Evolutionary conservation across 306 rosid genomes (phyloP).

Genomic region (Ziziphus jujuba): DNA sequence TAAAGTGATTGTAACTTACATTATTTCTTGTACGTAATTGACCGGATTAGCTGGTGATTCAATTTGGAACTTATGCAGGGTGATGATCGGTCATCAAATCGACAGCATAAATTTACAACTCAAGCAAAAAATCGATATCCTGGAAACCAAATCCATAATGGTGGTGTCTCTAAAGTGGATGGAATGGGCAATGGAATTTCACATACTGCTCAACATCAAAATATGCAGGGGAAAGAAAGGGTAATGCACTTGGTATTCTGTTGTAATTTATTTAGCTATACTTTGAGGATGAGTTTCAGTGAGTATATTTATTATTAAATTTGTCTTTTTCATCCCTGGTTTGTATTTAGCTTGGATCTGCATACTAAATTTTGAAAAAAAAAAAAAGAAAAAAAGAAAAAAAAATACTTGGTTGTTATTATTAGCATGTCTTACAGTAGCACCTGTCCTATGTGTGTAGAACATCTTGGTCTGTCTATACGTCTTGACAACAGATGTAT

Average conservation of each 20-base stretch:
- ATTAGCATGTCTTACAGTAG: neutral
- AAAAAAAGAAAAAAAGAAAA: no score
- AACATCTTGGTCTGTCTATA: slow-evolving; percentile 1
- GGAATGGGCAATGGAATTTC: slow-evolving; percentile 59
- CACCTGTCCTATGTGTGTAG: neutral
- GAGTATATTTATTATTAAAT: neutral
- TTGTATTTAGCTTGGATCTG: slow-evolving; percentile 4
- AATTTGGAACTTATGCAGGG: slow-evolving; percentile 52
- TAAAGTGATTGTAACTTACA: neutral
- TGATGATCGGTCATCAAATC: slow-evolving; percentile 55
- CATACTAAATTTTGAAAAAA: neutral
- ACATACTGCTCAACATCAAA: slow-evolving; percentile 40
- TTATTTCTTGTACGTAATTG: neutral
- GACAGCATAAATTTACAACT: slow-evolving; percentile 49
- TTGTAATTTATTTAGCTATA: slow-evolving; percentile 9
- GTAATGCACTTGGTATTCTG: slow-evolving; percentile 50
- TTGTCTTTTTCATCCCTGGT: slow-evolving; percentile 6
- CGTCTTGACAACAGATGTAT: slow-evolving; percentile 90
- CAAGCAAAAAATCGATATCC: slow-evolving; percentile 51
- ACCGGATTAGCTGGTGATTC: neutral
- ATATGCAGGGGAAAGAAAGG: slow-evolving; percentile 54
- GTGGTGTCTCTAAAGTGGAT: slow-evolving; percentile 38
- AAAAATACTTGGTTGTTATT: neutral
- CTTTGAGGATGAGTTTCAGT: slow-evolving; percentile 19
- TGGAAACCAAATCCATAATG: slow-evolving; percentile 43